Percentiles rank a stretch among this genome's conserved stretches.
phyloP scores from a whole-genome alignment of 176 grass and related monocot genomes.

The Triticum timopheevii region DNA sequence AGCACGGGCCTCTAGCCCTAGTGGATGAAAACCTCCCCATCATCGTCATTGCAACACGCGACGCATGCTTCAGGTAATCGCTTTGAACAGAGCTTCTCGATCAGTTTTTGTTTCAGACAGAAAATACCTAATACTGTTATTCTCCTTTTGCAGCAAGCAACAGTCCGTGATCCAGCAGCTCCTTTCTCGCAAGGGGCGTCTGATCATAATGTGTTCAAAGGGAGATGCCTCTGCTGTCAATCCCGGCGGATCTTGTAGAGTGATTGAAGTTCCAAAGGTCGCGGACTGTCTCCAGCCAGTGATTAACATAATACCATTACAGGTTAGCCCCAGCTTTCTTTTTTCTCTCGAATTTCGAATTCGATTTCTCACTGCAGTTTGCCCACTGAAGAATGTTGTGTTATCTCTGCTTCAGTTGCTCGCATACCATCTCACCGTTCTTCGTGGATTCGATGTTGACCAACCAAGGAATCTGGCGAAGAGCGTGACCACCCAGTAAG shows the following conservation, averaged over 20 bases:
- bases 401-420: constrained; percentile 49
- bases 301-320: constrained; percentile 87
- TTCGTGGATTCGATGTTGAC: constrained; percentile 65
- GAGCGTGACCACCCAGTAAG: constrained; percentile 73
- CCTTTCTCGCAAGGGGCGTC: constrained; percentile 75
- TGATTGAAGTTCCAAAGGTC: constrained; percentile 80
- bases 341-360: neutral
- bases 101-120: neutral
- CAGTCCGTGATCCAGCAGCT: constrained; percentile 98
- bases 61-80: constrained; percentile 75
- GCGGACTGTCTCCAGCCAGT: constrained; percentile 87
- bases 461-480: constrained; percentile 91
- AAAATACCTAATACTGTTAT: neutral
- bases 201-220: constrained; percentile 88
- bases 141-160: constrained; percentile 67
- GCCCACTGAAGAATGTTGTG: neutral
- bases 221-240: constrained; percentile 67
- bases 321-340: constrained; percentile 42
- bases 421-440: constrained; percentile 82
- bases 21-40: constrained; percentile 95
- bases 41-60: constrained; percentile 86
- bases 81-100: neutral
- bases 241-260: constrained; percentile 59
- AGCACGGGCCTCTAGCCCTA: constrained; percentile 86
- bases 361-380: neutral